Conservation (phyloP, 2,329 filamentous ascomycete genomes). For the Pezicula radicicola region DNA sequence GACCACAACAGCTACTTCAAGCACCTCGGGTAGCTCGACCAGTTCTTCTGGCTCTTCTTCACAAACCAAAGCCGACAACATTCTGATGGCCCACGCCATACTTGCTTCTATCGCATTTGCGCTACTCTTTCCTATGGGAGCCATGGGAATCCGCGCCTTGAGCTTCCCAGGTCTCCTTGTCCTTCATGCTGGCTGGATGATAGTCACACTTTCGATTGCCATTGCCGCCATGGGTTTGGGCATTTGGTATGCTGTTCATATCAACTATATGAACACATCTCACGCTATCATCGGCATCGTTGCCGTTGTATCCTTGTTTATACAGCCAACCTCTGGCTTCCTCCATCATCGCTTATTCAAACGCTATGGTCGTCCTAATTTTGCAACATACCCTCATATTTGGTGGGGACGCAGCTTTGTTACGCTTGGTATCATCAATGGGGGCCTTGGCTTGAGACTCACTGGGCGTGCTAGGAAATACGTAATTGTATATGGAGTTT, state of each 20-base stretch:
- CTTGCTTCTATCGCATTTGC: slow-evolving; percentile 57
- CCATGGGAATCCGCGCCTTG: slow-evolving; percentile 58
- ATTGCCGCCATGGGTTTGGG: slow-evolving; percentile 58
- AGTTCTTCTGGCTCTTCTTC: neutral
- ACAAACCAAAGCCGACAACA: neutral
- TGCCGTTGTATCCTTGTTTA: slow-evolving; percentile 46
- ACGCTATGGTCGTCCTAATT: slow-evolving; percentile 37
- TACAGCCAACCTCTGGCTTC: slow-evolving; percentile 57
- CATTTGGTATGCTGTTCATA: slow-evolving; percentile 34
- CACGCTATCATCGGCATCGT: slow-evolving; percentile 56
- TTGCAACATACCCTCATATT: slow-evolving; percentile 50
- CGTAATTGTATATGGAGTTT: slow-evolving; percentile 52
- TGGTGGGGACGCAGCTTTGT: slow-evolving; percentile 60
- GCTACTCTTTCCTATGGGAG: slow-evolving; percentile 56
- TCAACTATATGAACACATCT: slow-evolving; percentile 5
- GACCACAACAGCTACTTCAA: slow-evolving; percentile 1
- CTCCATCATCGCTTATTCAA: slow-evolving; percentile 54
- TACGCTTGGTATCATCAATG: slow-evolving; percentile 59
- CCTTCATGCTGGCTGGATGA: slow-evolving; percentile 55
- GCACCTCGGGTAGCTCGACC: neutral
- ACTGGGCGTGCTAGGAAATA: slow-evolving; percentile 35
- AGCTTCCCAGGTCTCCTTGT: slow-evolving; percentile 39
- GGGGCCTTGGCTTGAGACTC: slow-evolving; percentile 57
- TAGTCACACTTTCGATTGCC: slow-evolving; percentile 51
- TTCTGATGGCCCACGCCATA: slow-evolving; percentile 46